phyloP scores from a whole-genome alignment of 176 grass and related monocot genomes.

The Musa acuminata region DNA sequence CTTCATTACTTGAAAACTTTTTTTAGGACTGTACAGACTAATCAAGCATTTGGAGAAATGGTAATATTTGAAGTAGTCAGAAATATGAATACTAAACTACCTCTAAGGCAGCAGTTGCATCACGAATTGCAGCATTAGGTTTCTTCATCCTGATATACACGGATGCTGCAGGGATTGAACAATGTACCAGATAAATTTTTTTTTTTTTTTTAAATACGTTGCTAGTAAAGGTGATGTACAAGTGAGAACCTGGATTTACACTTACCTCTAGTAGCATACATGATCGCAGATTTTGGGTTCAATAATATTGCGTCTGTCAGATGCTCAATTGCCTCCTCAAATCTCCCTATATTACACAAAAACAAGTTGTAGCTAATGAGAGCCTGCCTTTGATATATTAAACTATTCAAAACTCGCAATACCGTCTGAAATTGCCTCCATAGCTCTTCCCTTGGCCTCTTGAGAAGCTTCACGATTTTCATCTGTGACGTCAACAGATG shows the following conservation, averaged over 20 bases:
- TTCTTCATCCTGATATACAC: constrained; percentile 98
- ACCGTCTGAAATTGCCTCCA: constrained; percentile 93
- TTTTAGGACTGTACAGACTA: too few relatives aligned
- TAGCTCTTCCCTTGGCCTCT: constrained; percentile 72
- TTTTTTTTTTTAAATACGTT: too few relatives aligned
- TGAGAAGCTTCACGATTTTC: constrained; percentile 86
- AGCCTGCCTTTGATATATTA: not conserved
- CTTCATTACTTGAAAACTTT: too few relatives aligned
- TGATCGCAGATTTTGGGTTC: constrained; percentile 85
- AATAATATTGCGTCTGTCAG: constrained; percentile 82
- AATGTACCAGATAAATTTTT: not conserved
- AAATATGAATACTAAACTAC: constrained; percentile 23
- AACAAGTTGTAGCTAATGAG: not conserved
- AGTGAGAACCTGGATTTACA: not conserved
- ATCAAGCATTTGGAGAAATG: not conserved
- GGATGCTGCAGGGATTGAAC: constrained; percentile 42
- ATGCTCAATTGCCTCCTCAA: constrained; percentile 74
- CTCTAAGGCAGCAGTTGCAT: constrained; percentile 83
- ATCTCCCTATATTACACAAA: constrained; percentile 46
- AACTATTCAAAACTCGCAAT: not conserved
- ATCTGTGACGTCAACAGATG: constrained; percentile 64
- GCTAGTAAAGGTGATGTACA: not conserved
- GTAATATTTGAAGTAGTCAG: not conserved
- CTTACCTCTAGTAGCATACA: constrained; percentile 89
- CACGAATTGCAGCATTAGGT: constrained; percentile 83